Percentiles rank a stretch among this genome's conserved stretches.
Evolutionary conservation across 1,284 basidiomycete genomes (phyloP).

Genomic region (Coniophora puteana): DNA sequence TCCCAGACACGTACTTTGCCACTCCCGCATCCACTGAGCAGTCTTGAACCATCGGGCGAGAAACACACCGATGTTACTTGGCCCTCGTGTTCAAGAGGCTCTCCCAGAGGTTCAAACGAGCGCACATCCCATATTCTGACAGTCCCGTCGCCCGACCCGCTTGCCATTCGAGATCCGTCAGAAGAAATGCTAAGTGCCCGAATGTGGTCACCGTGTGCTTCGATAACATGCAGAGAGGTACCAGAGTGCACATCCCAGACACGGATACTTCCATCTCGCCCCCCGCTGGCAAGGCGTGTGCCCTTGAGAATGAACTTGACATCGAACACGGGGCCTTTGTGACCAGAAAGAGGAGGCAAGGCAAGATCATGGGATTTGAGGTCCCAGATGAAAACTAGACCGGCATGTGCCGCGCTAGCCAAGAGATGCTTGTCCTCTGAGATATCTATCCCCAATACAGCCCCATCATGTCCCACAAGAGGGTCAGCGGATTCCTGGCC

Average conservation of each 20-base stretch:
- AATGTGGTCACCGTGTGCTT: neutral
- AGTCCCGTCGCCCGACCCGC: conserved; percentile 4
- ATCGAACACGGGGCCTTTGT: conserved; percentile 5
- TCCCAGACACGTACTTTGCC: no score
- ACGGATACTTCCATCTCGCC: conserved; percentile 3
- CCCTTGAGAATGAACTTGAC: conserved; percentile 11
- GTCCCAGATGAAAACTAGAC: no score
- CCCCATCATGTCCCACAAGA: conserved; percentile 3
- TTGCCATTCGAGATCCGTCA: conserved; percentile 3
- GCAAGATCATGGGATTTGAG: no score
- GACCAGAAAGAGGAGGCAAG: conserved; percentile 7
- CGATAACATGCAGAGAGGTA: no score
- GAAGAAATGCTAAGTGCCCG: conserved; percentile 6
- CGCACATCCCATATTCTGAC: conserved; percentile 15
- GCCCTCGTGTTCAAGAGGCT: no score
- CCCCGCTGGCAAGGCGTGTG: no score
- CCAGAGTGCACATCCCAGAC: conserved; percentile 5
- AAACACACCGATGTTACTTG: no score
- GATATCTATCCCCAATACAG: conserved; percentile 2
- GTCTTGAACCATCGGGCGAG: no score
- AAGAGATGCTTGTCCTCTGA: conserved; percentile 3
- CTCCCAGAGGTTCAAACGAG: conserved; percentile 7
- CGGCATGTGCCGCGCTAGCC: conserved; percentile 3
- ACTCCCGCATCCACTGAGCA: no score
- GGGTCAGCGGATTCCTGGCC: neutral